A percentile compares a stretch with the other conserved stretches of the same genome.
Conservation (phyloP, 1,284 basidiomycete genomes). For the Cutaneotrichosporon cavernicola region DNA sequence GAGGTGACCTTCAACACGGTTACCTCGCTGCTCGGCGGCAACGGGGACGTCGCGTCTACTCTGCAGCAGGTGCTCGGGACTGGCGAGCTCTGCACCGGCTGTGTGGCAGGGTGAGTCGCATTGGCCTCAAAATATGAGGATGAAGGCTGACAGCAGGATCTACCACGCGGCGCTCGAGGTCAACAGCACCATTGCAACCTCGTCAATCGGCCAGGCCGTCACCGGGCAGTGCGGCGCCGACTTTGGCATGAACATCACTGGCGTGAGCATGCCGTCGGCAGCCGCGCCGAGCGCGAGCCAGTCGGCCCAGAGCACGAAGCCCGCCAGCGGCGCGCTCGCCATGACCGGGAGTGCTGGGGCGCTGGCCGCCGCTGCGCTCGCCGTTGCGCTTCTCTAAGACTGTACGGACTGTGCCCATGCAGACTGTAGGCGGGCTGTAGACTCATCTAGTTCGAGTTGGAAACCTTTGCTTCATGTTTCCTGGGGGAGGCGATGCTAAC, state of each 20-base stretch:
- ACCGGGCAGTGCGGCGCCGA: slow-evolving; percentile 36
- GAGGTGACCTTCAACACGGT: slow-evolving; percentile 32
- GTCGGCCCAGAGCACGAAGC: background rate
- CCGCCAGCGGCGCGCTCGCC: background rate
- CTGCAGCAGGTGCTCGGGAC: slow-evolving; percentile 27
- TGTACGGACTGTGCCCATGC: background rate
- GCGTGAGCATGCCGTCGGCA: background rate
- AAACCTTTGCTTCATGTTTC: too few relatives aligned
- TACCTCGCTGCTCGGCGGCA: slow-evolving; percentile 34
- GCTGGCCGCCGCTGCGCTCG: background rate
- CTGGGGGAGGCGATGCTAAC: too few relatives aligned
- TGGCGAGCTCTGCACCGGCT: slow-evolving; percentile 47
- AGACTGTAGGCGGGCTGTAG: too few relatives aligned
- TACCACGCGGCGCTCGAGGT: slow-evolving; percentile 40
- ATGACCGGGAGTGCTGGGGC: background rate
- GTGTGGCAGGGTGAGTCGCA: slow-evolving; percentile 26
- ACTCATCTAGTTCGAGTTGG: too few relatives aligned
- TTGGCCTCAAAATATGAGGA: too few relatives aligned
- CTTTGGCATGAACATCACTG: slow-evolving; percentile 27
- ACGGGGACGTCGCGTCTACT: slow-evolving; percentile 13
- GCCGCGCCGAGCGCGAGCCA: background rate
- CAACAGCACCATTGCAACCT: slow-evolving; percentile 35
- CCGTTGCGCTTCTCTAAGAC: background rate
- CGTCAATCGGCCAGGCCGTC: slow-evolving; percentile 34
- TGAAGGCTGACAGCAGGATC: slow-evolving; percentile 28